Evolutionary conservation across 176 grass and related monocot species (phyloP), one percentile per base, ranked within the genome.

Genomic region (Oryza meyeriana): DNA sequence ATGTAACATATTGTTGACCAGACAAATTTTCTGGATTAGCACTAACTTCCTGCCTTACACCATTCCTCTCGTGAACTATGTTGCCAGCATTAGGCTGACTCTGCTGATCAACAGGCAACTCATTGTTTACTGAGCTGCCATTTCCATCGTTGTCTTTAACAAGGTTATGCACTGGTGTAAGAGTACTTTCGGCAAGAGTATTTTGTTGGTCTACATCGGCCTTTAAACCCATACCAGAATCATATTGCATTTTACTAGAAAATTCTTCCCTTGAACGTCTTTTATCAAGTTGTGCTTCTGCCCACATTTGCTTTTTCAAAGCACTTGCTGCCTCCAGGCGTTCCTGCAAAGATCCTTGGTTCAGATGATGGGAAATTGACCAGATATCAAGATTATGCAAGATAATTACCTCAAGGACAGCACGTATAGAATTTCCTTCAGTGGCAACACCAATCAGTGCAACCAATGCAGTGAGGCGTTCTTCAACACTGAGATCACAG

Each of bases 301-400:
- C 88, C 96, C 93, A 99, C 96, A 99, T 99, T 84, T 95, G 96
- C 44, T 99, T 99, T 79, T 95, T 99, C 32, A 99, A 85, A 74
- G 91, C 88, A 88, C 76, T 99, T 79, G 96, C 96, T 73, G 91
- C 89, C 85, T 95, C 96, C 61, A 99, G 74, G 45, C 96, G 96
- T 90, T 95, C 93, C 95, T 98, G 84, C 38, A 84, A 82, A 85
- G 38, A 45, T 45, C 16, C 17, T 64, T 50, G 35, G 36, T 18
- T 89, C 30, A 89, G 78, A 77, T 80, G 48, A 16, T 58, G 55
- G n/a, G 30, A 48, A 65, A 72, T 72, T 76, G 58, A 45, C 40
- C 83, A 80, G 26, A 68, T 27, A 66, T 14, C 12, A 61, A 71
- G 12, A 66, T 42, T 14, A 77, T 4, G 27, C 57, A 66, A 38